Evolutionary conservation across 345 rosid genomes (phyloP).

Genomic region (Eucalyptus camaldulensis): DNA sequence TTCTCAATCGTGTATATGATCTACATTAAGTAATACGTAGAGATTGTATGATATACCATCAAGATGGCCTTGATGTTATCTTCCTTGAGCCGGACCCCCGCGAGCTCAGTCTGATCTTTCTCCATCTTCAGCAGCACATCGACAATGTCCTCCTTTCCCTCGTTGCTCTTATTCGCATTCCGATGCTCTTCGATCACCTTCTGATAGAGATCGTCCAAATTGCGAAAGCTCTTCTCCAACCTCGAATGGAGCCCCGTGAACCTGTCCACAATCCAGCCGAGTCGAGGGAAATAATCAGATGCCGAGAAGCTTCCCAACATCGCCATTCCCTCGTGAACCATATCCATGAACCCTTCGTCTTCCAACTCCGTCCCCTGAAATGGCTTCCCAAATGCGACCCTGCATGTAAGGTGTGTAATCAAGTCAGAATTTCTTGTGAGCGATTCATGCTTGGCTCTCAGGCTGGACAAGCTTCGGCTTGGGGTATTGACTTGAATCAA

Average conservation of each 20-base stretch:
- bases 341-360: background rate
- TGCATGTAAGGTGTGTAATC: background rate
- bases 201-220: background rate
- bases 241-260: background rate
- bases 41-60: background rate
- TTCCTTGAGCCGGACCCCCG: background rate
- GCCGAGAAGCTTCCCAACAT: background rate
- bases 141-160: background rate
- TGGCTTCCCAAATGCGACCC: conserved; percentile 11
- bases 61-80: background rate
- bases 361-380: background rate
- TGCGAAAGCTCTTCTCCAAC: background rate
- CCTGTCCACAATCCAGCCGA: conserved; percentile 10
- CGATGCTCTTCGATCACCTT: background rate
- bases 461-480: background rate
- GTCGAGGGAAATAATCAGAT: background rate
- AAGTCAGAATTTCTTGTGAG: background rate
- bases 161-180: background rate
- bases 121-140: conserved; percentile 2
- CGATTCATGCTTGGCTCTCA: background rate
- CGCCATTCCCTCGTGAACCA: background rate
- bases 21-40: background rate
- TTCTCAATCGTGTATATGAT: background rate
- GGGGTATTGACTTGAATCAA: background rate
- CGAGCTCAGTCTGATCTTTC: background rate